phyloP scores from a whole-genome alignment of 2,329 filamentous ascomycete genomes.

The Phialocephala subalpina region DNA sequence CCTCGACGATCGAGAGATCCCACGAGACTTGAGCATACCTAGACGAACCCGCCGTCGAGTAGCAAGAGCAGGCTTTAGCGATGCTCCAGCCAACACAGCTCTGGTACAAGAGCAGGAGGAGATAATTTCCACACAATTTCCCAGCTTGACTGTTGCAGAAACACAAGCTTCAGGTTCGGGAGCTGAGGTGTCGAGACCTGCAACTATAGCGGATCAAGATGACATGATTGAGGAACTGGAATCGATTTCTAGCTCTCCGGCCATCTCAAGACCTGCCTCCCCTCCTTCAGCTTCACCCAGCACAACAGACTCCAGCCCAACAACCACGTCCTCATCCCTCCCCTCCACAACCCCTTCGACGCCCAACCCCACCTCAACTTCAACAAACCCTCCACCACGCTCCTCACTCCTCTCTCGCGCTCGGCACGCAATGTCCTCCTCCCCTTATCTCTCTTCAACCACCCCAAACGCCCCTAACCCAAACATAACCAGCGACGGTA shows the following conservation, averaged over 20 bases:
- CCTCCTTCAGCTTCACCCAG: background rate
- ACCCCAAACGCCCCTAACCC: slow-evolving; percentile 30
- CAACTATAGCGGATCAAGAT: background rate
- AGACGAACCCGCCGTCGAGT: slow-evolving; percentile 42
- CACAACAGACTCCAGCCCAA: slow-evolving; percentile 6
- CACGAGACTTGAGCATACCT: slow-evolving; percentile 68
- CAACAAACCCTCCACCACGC: slow-evolving; percentile 11
- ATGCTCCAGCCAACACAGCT: slow-evolving; percentile 26
- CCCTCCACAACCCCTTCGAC: slow-evolving; percentile 8
- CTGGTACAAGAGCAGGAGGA: slow-evolving; percentile 36
- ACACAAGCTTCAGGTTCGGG: slow-evolving; percentile 11
- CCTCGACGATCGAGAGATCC: slow-evolving; percentile 74
- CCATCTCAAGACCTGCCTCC: background rate
- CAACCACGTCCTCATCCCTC: background rate
- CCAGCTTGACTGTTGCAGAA: slow-evolving; percentile 25
- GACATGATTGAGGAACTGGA: slow-evolving; percentile 19
- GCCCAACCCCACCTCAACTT: background rate
- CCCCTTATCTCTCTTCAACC: slow-evolving; percentile 12
- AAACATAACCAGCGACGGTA: slow-evolving; percentile 49
- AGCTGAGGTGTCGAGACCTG: background rate
- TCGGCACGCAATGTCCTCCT: slow-evolving; percentile 18
- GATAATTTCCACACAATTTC: slow-evolving; percentile 36
- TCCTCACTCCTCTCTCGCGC: slow-evolving; percentile 21
- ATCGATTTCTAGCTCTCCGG: slow-evolving; percentile 17
- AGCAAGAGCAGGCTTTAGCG: slow-evolving; percentile 22